These are phyloP conservation scores for Emergomyces pasteurianus DNA, from an alignment of 2,329 filamentous ascomycete species.

Conservation along the genomic window DNA sequence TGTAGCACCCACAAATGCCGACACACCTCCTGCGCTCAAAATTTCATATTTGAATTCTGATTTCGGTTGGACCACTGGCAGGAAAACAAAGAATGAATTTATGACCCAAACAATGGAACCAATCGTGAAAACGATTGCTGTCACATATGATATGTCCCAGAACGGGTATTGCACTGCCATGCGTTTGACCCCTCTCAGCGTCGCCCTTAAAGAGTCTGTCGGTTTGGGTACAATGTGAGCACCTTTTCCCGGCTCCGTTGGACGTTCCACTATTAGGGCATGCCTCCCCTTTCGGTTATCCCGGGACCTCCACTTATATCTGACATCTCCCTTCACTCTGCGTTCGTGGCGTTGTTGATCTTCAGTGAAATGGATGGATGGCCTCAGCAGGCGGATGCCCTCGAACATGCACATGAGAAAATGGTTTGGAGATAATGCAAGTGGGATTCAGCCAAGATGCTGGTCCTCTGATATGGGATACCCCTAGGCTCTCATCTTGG, in stretches of 20 bases:
- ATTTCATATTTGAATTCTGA: conserved; percentile 45
- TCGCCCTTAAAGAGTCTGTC: conserved; percentile 22
- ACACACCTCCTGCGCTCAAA: conserved; percentile 46
- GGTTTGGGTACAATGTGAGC: conserved; percentile 20
- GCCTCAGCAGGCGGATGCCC: not conserved
- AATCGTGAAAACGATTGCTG: conserved; percentile 42
- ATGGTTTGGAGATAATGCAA: not conserved
- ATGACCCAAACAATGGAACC: conserved; percentile 45
- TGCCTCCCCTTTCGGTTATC: conserved; percentile 41
- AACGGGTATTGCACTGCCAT: conserved; percentile 42
- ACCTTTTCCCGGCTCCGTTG: conserved; percentile 11
- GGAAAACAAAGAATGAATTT: conserved; percentile 53
- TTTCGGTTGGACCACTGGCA: conserved; percentile 44
- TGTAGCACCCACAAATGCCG: conserved; percentile 55
- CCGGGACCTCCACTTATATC: conserved; percentile 28
- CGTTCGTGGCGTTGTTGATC: not conserved
- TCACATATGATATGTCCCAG: conserved; percentile 47
- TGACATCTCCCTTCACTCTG: conserved; percentile 1
- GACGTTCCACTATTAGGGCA: conserved; percentile 20
- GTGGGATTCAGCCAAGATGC: not conserved
- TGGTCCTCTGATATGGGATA: not conserved
- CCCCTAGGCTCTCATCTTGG: not conserved
- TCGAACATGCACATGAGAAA: not conserved
- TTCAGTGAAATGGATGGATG: not conserved
- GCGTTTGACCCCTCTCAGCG: conserved; percentile 29